Evolutionary conservation across 148 eudicot species (phyloP), one percentile per base, ranked within the genome.

Genomic region (Silene latifolia): DNA sequence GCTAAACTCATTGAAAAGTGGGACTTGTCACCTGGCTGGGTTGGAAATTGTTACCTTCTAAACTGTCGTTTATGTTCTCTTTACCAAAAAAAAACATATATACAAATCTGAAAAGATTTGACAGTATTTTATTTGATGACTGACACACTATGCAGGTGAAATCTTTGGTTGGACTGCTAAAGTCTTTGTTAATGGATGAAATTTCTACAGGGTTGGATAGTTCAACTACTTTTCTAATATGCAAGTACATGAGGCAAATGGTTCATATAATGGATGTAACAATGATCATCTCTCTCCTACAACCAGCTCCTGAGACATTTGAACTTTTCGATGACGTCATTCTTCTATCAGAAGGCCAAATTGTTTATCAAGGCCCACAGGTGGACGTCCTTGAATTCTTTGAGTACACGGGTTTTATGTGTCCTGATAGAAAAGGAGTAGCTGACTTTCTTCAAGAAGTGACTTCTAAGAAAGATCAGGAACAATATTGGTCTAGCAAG

Each of bases 391-490:
- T 89, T 7, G 86, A 84, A 19, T 91, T 89, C 79, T 89, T 91
- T 23, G 85, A 85, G 44, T 72, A 4, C 39, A 77, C 85, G 82
- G 93, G 93, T 10, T 91, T 91, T 73, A 86, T 67, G 73, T 91
- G 97, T 72, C 97, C 90, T 0, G 84, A 85, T 11, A 82, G 97
- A 58, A 91, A 91, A 79, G 93, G 88, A 32, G 90, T 88, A 24
- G 90, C 97, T 7, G 93, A 91, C 67, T 91, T 89, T 80, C 90
- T 89, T 56, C 97, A 89, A 78, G 97, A 91, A 83, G 91, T 91
- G 35, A 89, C 92, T 61, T 91, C 97, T n/a, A 81, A 72, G 74
- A 91, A 87, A 68, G 97, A 91, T 60, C 97, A 89, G 80, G 81
- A 84, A 71, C 90, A 91, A 59, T 91, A 91, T 54, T 91, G 93